phyloP scores from a whole-genome alignment of 208 protist genomes.

The Leishmania aethiopica region DNA sequence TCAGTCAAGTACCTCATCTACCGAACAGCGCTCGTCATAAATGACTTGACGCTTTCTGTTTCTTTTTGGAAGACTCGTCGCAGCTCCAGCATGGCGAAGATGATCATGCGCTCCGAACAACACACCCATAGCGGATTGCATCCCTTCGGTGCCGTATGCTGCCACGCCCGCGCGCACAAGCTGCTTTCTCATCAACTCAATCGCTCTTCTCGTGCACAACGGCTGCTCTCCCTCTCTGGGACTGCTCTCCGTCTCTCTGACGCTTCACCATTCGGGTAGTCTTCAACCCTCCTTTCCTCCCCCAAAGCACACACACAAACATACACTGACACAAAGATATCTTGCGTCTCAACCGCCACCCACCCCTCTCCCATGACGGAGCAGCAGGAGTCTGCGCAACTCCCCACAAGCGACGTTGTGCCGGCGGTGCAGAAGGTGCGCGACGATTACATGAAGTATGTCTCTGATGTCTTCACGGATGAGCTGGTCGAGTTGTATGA shows the following conservation, averaged over 20 bases:
- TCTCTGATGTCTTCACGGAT: slow-evolving; percentile 83
- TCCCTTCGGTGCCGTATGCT: no score
- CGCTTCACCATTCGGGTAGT: no score
- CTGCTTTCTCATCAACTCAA: neutral
- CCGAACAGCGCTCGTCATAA: neutral
- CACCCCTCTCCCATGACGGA: neutral
- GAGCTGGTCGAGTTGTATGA: slow-evolving; percentile 86
- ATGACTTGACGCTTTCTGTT: neutral
- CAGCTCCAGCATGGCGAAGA: neutral
- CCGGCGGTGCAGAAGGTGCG: slow-evolving; percentile 51
- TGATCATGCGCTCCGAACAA: neutral
- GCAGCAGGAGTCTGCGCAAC: neutral
- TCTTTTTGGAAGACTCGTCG: neutral
- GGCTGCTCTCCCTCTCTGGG: neutral
- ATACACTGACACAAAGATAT: neutral
- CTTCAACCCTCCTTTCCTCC: neutral
- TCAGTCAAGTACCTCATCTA: neutral
- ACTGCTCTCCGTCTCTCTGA: neutral
- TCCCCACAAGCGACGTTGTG: slow-evolving; percentile 6
- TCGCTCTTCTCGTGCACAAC: neutral
- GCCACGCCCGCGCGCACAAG: no score
- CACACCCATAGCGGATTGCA: neutral
- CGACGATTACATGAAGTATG: slow-evolving; percentile 89
- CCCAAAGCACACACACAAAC: neutral
- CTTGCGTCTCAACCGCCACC: neutral